Conservation (phyloP, 2,329 filamentous ascomycete species). For the Curvularia lunata region DNA sequence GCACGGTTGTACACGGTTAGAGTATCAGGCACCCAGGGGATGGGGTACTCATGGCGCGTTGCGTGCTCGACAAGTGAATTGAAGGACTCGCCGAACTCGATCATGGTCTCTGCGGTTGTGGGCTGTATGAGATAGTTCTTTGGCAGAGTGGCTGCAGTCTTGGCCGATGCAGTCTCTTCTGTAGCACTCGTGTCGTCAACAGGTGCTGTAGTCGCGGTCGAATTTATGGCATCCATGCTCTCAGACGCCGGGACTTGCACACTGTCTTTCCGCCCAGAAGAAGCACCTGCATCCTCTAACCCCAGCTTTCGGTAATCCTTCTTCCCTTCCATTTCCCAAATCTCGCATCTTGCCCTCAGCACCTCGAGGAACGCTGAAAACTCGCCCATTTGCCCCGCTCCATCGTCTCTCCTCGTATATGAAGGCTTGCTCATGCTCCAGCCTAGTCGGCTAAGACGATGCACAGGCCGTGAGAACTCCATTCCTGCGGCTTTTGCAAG, state of each 20-base stretch:
- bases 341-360: conserved; percentile 76
- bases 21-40: conserved; percentile 54
- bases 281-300: conserved; percentile 33
- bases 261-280: conserved; percentile 3
- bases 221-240: not conserved
- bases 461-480: conserved; percentile 66
- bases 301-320: conserved; percentile 69
- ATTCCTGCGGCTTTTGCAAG: conserved; percentile 75
- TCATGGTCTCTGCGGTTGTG: conserved; percentile 28
- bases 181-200: not conserved
- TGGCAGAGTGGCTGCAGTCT: conserved; percentile 24
- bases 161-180: not conserved
- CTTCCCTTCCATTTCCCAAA: conserved; percentile 81
- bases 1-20: conserved; percentile 68
- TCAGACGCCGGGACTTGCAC: conserved; percentile 4
- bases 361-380: conserved; percentile 79
- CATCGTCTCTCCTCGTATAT: conserved; percentile 50
- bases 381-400: conserved; percentile 63
- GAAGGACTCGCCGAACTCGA: conserved; percentile 29
- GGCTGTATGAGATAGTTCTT: conserved; percentile 47
- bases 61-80: conserved; percentile 31
- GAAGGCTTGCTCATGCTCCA: conserved; percentile 57
- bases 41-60: conserved; percentile 41
- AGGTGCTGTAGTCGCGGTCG: not conserved
- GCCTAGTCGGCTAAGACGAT: conserved; percentile 45